phyloP scores from a whole-genome alignment of 495 filamentous ascomycete species.

The Aspergillus nidulans region DNA sequence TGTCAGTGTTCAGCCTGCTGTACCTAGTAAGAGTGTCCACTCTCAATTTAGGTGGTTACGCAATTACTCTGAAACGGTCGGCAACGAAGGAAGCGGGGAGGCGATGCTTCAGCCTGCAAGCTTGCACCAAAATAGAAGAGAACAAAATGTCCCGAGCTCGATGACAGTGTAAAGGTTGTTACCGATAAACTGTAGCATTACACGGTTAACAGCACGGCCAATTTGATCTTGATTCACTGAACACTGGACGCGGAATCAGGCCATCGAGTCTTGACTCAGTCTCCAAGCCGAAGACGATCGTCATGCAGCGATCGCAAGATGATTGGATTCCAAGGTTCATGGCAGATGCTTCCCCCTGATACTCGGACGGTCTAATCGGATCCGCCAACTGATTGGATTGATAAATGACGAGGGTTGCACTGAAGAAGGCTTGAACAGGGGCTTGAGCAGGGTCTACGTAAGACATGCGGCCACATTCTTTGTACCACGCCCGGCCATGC shows the following conservation, averaged over 20 bases:
- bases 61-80: slow-evolving; percentile 11
- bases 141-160: neutral
- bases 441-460: neutral
- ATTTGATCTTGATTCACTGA: neutral
- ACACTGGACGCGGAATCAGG: neutral
- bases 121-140: neutral
- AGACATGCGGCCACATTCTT: neutral
- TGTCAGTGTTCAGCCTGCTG: neutral
- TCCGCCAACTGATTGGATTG: neutral
- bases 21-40: neutral
- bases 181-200: neutral
- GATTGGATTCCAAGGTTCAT: neutral
- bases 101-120: slow-evolving; percentile 1
- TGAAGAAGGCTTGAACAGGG: neutral
- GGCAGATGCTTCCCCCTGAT: neutral
- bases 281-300: neutral
- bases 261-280: neutral
- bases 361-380: neutral
- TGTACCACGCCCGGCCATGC: neutral
- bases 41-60: slow-evolving; percentile 5
- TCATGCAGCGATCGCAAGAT: neutral
- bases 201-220: neutral
- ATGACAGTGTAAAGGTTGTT: neutral
- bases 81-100: slow-evolving; percentile 4
- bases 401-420: neutral